Evolutionary conservation across 345 rosid genomes (phyloP).

Genomic region (Stellera chamaejasme): DNA sequence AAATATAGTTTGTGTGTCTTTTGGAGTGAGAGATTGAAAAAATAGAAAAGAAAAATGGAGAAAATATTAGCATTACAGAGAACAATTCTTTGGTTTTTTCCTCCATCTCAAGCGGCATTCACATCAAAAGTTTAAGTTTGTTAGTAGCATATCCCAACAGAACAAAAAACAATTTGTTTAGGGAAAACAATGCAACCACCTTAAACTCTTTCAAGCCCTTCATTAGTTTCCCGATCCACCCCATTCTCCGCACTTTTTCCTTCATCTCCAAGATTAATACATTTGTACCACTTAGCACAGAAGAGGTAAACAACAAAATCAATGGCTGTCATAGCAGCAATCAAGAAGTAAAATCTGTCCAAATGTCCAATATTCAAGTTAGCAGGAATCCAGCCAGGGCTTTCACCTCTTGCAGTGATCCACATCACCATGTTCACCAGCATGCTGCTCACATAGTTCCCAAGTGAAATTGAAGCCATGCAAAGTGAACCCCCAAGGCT

Average conservation of each 20-base stretch:
- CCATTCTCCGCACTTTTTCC: neutral
- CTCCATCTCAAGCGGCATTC: no score
- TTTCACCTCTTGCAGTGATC: conserved; percentile 38
- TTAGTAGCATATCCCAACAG: no score
- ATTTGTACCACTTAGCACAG: conserved; percentile 62
- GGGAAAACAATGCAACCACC: no score
- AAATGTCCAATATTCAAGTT: conserved; percentile 57
- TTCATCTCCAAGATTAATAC: conserved; percentile 39
- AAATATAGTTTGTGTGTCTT: no score
- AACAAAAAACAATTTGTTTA: no score
- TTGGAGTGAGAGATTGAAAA: no score
- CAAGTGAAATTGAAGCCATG: conserved; percentile 83
- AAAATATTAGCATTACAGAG: no score
- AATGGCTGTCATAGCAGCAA: conserved; percentile 48
- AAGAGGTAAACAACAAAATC: conserved; percentile 49
- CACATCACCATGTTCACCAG: conserved; percentile 57
- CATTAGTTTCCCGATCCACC: no score
- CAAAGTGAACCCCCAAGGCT: conserved; percentile 82
- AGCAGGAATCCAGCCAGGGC: conserved; percentile 68
- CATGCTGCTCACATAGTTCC: conserved; percentile 70
- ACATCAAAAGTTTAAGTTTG: no score
- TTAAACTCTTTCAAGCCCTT: no score
- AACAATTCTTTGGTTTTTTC: no score
- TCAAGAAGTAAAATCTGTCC: conserved; percentile 60
- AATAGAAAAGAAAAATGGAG: no score